A percentile compares a stretch with the other conserved stretches of the same genome.
phyloP scores from a whole-genome alignment of 2,329 filamentous ascomycete species.

The Fusarium sp. region DNA sequence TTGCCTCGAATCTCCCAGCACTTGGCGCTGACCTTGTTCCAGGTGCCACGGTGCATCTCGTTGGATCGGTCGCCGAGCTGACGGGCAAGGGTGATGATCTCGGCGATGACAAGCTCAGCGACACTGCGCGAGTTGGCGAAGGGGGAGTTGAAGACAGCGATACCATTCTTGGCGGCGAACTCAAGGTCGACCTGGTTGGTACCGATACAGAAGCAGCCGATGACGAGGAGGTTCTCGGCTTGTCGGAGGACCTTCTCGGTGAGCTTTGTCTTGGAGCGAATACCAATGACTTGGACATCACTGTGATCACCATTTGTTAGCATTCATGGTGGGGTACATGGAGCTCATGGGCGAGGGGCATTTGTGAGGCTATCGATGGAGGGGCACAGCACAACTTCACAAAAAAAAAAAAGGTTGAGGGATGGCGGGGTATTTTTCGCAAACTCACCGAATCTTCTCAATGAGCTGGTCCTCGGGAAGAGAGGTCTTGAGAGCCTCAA shows the following conservation, averaged over 20 bases:
- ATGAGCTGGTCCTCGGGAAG: constrained; percentile 93
- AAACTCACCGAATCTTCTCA: constrained; percentile 87
- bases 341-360: constrained; percentile 26
- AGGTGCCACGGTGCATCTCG: constrained; percentile 93
- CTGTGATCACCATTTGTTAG: constrained; percentile 57
- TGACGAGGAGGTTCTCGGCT: constrained; percentile 93
- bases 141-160: constrained; percentile 98
- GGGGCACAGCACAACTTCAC: constrained; percentile 32
- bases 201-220: constrained; percentile 99
- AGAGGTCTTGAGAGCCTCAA: constrained; percentile 89
- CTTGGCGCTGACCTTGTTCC: constrained; percentile 97
- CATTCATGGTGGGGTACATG: constrained; percentile 22
- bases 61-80: constrained; percentile 93
- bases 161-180: constrained; percentile 84
- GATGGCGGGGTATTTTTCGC: constrained; percentile 30
- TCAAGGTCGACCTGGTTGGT: constrained; percentile 94
- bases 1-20: constrained; percentile 99
- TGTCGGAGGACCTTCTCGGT: constrained; percentile 85
- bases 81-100: constrained; percentile 91
- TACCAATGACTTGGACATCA: constrained; percentile 96
- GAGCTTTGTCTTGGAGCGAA: constrained; percentile 97
- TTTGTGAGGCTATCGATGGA: constrained; percentile 17
- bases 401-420: constrained; percentile 24
- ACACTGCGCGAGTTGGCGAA: constrained; percentile 98
- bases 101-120: constrained; percentile 92